Conservation (phyloP, 2,329 filamentous ascomycete species). For the Neonectria sp. region DNA sequence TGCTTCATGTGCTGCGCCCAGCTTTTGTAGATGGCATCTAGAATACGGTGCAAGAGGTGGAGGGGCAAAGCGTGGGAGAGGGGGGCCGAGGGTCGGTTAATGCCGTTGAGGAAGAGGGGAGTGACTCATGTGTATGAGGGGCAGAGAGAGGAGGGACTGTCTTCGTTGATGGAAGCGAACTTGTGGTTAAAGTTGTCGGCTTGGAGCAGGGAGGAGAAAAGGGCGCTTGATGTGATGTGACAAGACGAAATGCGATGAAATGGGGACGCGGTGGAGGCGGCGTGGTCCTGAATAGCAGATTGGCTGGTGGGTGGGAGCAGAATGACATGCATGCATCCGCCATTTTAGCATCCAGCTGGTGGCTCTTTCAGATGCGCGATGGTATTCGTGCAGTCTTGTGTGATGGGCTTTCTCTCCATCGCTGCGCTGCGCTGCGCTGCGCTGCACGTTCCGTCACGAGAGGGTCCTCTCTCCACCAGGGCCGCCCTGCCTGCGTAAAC, state of each 20-base stretch:
- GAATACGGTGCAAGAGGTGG: not conserved
- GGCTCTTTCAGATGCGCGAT: not conserved
- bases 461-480: not conserved
- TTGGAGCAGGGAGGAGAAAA: not conserved
- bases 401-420: too few species aligned
- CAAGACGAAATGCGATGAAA: not conserved
- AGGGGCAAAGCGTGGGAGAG: not conserved
- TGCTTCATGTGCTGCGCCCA: slow-evolving; percentile 17
- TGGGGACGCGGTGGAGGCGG: not conserved
- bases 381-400: too few species aligned
- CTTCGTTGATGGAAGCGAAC: not conserved
- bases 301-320: not conserved
- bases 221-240: not conserved
- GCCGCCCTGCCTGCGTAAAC: not conserved
- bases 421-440: too few species aligned
- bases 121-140: too few species aligned
- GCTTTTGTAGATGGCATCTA: too few species aligned
- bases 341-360: slow-evolving; percentile 1
- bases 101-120: too few species aligned
- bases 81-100: too few species aligned
- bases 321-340: slow-evolving; percentile 8
- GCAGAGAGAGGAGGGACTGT: too few species aligned
- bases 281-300: not conserved
- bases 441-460: not conserved
- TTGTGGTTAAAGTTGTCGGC: not conserved